These are phyloP conservation scores for Mucor mucedo DNA, from an alignment of 371 early-diverging fungal species.

Conservation along the genomic window DNA sequence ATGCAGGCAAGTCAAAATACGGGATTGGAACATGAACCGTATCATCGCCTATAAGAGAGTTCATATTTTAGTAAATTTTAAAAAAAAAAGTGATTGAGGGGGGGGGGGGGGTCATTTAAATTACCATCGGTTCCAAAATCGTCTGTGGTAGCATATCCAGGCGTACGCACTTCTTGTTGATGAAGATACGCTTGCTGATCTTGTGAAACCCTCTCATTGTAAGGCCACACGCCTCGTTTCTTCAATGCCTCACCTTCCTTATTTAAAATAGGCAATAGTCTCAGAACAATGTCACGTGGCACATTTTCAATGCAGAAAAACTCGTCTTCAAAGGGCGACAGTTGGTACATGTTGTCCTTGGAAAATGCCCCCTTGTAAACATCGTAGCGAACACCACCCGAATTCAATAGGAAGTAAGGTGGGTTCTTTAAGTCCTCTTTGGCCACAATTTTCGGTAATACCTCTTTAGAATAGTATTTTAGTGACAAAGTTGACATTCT, in stretches of 20 bases:
- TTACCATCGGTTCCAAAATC: conserved; percentile 55
- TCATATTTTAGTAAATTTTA: too few species aligned
- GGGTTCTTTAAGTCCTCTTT: conserved; percentile 45
- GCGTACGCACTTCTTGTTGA: conserved; percentile 59
- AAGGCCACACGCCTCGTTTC: conserved; percentile 15
- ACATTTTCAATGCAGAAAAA: conserved; percentile 46
- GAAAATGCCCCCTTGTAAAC: conserved; percentile 59
- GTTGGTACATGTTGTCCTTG: conserved; percentile 53
- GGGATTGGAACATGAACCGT: conserved; percentile 40
- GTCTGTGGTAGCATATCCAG: conserved; percentile 58
- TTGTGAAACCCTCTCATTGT: not conserved
- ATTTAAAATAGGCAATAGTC: conserved; percentile 59
- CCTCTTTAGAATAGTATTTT: conserved; percentile 23
- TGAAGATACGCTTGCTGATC: not conserved
- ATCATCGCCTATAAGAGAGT: conserved; percentile 34
- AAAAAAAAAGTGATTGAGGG: too few species aligned
- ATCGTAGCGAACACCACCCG: conserved; percentile 58
- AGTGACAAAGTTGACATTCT: too few species aligned
- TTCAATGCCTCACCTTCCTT: conserved; percentile 61
- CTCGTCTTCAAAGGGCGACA: conserved; percentile 54
- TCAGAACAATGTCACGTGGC: conserved; percentile 35
- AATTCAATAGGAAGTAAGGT: conserved; percentile 49
- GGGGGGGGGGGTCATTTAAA: not conserved
- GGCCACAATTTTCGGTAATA: conserved; percentile 45
- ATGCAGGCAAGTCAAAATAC: conserved; percentile 47